phyloP scores from a whole-genome alignment of 2,329 filamentous ascomycete genomes.

The Clarireedia hainanense region DNA sequence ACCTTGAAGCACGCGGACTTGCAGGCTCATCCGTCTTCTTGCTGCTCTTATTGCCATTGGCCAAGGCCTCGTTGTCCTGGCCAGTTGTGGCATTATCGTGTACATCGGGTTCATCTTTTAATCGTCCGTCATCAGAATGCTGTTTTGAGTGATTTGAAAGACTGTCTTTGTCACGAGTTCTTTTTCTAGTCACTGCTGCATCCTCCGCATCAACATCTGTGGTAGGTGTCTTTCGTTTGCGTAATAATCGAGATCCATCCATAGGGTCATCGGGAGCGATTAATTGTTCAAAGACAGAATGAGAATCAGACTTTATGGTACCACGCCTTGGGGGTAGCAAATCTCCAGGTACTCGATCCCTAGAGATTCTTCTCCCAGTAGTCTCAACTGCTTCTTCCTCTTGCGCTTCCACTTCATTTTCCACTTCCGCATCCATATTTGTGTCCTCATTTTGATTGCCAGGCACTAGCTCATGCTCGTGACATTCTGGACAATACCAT shows the following conservation, averaged over 20 bases:
- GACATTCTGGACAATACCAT: slow-evolving; percentile 53
- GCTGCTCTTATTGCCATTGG: slow-evolving; percentile 15
- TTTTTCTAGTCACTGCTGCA: slow-evolving; percentile 43
- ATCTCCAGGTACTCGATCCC: slow-evolving; percentile 62
- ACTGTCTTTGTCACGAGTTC: slow-evolving; percentile 28
- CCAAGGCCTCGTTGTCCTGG: slow-evolving; percentile 2
- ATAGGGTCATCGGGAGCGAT: slow-evolving; percentile 65
- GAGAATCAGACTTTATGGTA: slow-evolving; percentile 57
- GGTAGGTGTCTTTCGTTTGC: slow-evolving; percentile 79
- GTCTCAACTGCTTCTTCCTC: slow-evolving; percentile 22
- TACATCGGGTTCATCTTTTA: background rate
- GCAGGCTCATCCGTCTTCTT: slow-evolving; percentile 17
- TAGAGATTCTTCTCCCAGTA: slow-evolving; percentile 44
- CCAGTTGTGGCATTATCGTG: slow-evolving; percentile 14
- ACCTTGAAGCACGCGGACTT: slow-evolving; percentile 44
- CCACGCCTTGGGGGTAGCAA: slow-evolving; percentile 62
- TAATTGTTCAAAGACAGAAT: slow-evolving; percentile 69
- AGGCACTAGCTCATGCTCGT: slow-evolving; percentile 40
- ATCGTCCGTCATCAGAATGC: slow-evolving; percentile 5
- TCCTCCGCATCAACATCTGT: slow-evolving; percentile 53
- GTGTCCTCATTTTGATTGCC: slow-evolving; percentile 20
- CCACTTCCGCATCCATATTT: slow-evolving; percentile 6
- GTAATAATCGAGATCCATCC: slow-evolving; percentile 68
- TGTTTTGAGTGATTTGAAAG: slow-evolving; percentile 15
- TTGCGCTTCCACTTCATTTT: slow-evolving; percentile 9